Evolutionary conservation across 139 green algal genomes (phyloP).

Genomic region (Chlamydomonas sp.): DNA sequence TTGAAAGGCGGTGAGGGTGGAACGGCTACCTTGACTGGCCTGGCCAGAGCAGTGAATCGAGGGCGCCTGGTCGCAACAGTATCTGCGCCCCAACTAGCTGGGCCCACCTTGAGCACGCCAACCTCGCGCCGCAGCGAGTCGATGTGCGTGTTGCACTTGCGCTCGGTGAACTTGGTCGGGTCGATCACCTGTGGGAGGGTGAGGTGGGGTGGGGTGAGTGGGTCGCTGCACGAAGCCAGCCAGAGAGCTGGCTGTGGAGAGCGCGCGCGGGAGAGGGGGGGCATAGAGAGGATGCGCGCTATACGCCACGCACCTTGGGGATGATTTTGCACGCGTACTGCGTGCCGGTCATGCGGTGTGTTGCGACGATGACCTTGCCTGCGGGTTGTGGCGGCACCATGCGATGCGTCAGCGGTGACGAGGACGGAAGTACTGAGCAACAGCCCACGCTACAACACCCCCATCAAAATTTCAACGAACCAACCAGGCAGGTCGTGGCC

Average conservation of each 20-base stretch:
- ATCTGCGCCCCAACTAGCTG: background rate
- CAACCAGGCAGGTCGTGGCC: too few relatives aligned
- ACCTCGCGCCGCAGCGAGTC: background rate
- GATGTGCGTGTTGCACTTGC: background rate
- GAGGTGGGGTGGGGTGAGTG: too few relatives aligned
- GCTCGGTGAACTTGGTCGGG: conserved; percentile 2
- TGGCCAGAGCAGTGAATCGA: background rate
- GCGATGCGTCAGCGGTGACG: too few relatives aligned
- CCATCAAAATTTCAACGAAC: too few relatives aligned
- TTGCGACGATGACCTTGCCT: background rate
- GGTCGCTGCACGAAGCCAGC: too few relatives aligned
- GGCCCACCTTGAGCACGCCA: background rate
- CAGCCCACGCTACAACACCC: too few relatives aligned
- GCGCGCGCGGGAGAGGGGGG: too few relatives aligned
- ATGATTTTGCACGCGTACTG: conserved; percentile 9
- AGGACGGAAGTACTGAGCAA: too few relatives aligned
- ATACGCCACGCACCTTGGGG: background rate
- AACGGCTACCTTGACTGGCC: background rate
- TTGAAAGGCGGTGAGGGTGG: background rate
- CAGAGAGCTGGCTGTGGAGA: too few relatives aligned
- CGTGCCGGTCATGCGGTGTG: background rate
- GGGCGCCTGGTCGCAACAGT: background rate
- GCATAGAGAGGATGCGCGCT: too few relatives aligned
- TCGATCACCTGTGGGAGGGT: too few relatives aligned
- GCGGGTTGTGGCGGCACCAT: too few relatives aligned